Evolutionary conservation across 148 eudicot genomes (phyloP), one percentile per base, ranked within the genome.

Genomic region (Pharnaceum exiguum): DNA sequence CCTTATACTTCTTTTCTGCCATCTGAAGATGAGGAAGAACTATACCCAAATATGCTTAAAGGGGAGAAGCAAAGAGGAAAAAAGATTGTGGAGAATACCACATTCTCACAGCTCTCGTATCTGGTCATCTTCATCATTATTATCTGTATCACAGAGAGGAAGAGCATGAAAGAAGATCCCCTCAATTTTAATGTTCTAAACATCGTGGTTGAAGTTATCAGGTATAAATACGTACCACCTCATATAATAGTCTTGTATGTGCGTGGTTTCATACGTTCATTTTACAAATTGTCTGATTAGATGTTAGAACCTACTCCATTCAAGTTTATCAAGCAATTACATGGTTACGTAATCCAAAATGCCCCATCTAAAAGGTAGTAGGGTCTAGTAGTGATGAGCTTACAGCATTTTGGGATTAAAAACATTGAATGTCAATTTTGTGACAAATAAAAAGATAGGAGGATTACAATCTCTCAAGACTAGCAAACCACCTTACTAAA

Each of bases 151-250:
- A 68, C 79, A 0, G 95, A 89, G 73, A 81, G 79, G 50, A 27
- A 79, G 8, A 77, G 65, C 30, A 54, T 89, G 45, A 67, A 59
- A 57, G 72, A 79, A 22, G 90, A 89, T 55, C 96, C 95, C 36
- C 80, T 81, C 69, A 86, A 89, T 62, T 86, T 86, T 75, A 86
- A 63, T 55, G 77, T 83, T 39, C 32, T 86, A 28, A 85, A 71
- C 71, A 77, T 89, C 43, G 69, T 78, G 3, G 27, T 89, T 6
- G 96, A 89, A 66, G 87, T 83, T 16, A 51, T 81, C 5, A 86
- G 96, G 96, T 83, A 36, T 43, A 5, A 23, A 1, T 26, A 11
- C 21, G 5, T 54, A 10, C n/a, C n/a, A n/a, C n/a, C n/a, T 10
- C 9, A 13, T 50, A 12, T 35, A 35, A 6, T 12, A 18, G 0